A percentile compares a stretch with the other conserved stretches of the same genome.
phyloP scores from a whole-genome alignment of 306 rosid species.

The Gastrolobium villosum region DNA sequence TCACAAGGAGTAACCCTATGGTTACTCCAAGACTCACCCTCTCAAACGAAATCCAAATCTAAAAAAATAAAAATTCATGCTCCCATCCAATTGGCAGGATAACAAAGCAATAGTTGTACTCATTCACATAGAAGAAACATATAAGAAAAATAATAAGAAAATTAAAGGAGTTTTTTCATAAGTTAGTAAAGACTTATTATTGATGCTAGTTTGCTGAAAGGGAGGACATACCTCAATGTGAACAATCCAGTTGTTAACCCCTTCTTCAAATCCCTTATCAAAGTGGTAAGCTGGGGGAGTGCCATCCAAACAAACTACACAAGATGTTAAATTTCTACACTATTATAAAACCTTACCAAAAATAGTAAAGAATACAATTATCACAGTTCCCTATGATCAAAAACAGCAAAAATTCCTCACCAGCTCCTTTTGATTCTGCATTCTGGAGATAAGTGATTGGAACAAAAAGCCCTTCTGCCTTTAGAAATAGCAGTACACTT shows the following conservation, averaged over 20 bases:
- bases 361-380: neutral
- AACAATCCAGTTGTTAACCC: conserved; percentile 80
- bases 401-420: conserved; percentile 56
- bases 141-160: neutral
- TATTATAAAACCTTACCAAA: neutral
- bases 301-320: conserved; percentile 96
- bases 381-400: neutral
- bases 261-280: conserved; percentile 75
- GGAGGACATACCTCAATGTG: conserved; percentile 76
- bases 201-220: conserved; percentile 34
- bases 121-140: neutral
- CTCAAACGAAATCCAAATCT: neutral
- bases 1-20: too few species aligned
- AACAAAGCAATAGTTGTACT: neutral
- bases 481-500: conserved; percentile 52
- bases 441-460: conserved; percentile 65
- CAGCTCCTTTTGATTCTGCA: conserved; percentile 92
- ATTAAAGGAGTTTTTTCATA: conserved; percentile 1
- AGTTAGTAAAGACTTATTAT: conserved; percentile 7
- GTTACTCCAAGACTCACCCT: too few species aligned
- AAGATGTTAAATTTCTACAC: conserved; percentile 28
- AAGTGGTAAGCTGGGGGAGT: conserved; percentile 94
- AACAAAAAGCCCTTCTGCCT: conserved; percentile 61
- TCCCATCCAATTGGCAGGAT: neutral
- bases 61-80: neutral